Conservation (phyloP, 2,329 filamentous ascomycete genomes). For the Xylaria sp. region DNA sequence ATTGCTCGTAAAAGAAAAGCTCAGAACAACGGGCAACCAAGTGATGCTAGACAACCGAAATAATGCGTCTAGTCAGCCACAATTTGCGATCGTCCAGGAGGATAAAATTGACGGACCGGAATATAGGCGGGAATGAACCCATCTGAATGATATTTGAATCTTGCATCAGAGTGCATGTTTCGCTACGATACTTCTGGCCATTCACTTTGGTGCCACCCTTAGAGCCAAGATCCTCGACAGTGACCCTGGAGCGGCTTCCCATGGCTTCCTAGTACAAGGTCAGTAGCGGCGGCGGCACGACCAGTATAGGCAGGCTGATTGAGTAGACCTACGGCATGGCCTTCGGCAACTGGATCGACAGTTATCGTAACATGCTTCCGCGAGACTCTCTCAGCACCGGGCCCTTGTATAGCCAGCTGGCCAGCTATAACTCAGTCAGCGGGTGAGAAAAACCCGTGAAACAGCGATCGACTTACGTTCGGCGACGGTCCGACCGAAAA, state of each 20-base stretch:
- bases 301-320: not conserved
- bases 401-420: slow-evolving; percentile 68
- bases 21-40: slow-evolving; percentile 85
- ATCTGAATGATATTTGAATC: slow-evolving; percentile 74
- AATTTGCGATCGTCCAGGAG: not conserved
- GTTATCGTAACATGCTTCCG: slow-evolving; percentile 86
- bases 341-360: slow-evolving; percentile 72
- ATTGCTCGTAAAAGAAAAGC: slow-evolving; percentile 79
- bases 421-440: slow-evolving; percentile 60
- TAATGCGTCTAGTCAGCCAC: slow-evolving; percentile 16
- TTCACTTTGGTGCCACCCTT: slow-evolving; percentile 87
- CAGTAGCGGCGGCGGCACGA: slow-evolving; percentile 6
- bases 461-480: slow-evolving; percentile 62
- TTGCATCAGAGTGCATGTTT: slow-evolving; percentile 65
- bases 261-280: slow-evolving; percentile 65
- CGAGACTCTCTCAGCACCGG: slow-evolving; percentile 82
- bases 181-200: slow-evolving; percentile 74
- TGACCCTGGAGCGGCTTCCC: slow-evolving; percentile 74
- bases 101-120: slow-evolving; percentile 59
- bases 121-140: slow-evolving; percentile 74
- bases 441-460: not conserved
- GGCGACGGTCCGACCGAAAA: slow-evolving; percentile 82
- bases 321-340: slow-evolving; percentile 69
- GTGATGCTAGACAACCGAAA: slow-evolving; percentile 65
- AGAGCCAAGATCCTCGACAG: slow-evolving; percentile 81